Conservation (phyloP, 2,329 filamentous ascomycete species). For the Trichoderma simmonsii region DNA sequence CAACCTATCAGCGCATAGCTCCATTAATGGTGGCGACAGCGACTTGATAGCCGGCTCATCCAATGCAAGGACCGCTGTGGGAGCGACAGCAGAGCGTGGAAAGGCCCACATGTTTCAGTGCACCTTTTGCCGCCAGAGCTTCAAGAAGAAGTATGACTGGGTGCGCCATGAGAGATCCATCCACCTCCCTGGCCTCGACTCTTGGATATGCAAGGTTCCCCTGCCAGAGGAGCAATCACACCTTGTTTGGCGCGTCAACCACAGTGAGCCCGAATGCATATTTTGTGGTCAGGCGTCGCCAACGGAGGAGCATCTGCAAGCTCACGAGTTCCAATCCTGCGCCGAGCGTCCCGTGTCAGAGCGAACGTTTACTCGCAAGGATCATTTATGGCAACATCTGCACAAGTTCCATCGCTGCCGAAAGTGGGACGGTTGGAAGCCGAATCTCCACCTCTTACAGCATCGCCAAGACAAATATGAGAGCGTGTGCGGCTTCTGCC, state of each 20-base stretch:
- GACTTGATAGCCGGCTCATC: constrained; percentile 21
- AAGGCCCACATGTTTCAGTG: constrained; percentile 34
- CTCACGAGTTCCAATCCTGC: constrained; percentile 46
- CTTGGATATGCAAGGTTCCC: constrained; percentile 50
- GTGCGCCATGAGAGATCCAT: constrained; percentile 49
- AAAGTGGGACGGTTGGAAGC: constrained; percentile 48
- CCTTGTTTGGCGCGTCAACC: constrained; percentile 47
- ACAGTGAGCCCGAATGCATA: constrained; percentile 40
- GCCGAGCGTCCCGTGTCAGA: constrained; percentile 45
- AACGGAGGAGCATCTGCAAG: constrained; percentile 35
- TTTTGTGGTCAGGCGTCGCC: constrained; percentile 38
- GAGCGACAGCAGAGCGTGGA: constrained; percentile 18
- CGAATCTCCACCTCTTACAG: constrained; percentile 34
- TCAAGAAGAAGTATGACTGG: constrained; percentile 42
- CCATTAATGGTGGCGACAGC: not conserved
- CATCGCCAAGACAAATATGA: constrained; percentile 26
- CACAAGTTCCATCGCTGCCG: constrained; percentile 45
- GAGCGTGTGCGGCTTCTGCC: constrained; percentile 40
- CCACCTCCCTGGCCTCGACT: constrained; percentile 41
- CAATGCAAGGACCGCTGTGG: constrained; percentile 17
- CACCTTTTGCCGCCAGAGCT: constrained; percentile 38
- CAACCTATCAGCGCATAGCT: constrained; percentile 23
- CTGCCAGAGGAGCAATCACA: constrained; percentile 36
- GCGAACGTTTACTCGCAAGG: constrained; percentile 42
- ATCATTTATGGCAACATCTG: constrained; percentile 42